phyloP scores from a whole-genome alignment of 2,329 filamentous ascomycete species.

The Talaromyces amestolkiae region DNA sequence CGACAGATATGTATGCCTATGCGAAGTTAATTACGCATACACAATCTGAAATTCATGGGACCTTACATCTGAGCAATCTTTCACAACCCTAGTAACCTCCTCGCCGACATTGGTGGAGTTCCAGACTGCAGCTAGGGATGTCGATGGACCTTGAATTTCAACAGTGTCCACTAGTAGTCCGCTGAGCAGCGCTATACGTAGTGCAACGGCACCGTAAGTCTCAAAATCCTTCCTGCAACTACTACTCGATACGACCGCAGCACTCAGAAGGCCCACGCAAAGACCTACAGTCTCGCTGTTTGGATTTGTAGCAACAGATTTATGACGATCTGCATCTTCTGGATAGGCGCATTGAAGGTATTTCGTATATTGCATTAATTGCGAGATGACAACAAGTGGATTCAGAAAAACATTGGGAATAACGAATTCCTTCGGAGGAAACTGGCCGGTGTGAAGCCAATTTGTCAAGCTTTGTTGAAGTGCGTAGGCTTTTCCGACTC shows the following conservation, averaged over 20 bases:
- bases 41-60: background rate
- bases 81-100: background rate
- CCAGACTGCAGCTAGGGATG: background rate
- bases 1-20: background rate
- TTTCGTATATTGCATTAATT: background rate
- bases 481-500: background rate
- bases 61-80: background rate
- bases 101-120: background rate
- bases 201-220: background rate
- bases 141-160: background rate
- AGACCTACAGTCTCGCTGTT: background rate
- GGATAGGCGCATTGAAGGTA: background rate
- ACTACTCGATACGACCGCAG: background rate
- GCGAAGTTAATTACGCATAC: background rate
- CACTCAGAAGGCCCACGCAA: background rate
- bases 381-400: background rate
- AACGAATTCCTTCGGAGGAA: background rate
- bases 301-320: background rate
- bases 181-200: background rate
- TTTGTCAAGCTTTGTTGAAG: background rate
- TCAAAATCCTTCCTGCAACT: background rate
- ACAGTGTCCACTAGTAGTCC: background rate
- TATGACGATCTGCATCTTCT: background rate
- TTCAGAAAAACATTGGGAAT: background rate
- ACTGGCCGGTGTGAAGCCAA: background rate